Conservation (phyloP, 2,329 filamentous ascomycete genomes). For the Talaromyces sp. region DNA sequence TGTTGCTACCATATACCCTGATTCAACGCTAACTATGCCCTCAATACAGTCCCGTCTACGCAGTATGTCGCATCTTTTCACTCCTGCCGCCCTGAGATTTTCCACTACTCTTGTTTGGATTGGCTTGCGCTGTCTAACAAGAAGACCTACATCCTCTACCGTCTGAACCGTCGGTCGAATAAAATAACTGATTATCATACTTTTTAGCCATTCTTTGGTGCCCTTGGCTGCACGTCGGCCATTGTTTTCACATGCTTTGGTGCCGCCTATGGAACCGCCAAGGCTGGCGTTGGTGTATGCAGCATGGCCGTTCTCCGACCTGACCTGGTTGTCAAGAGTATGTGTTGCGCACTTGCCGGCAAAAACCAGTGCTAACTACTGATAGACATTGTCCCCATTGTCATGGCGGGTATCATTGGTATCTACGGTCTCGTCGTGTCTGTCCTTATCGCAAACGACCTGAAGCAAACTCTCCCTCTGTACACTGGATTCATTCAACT, state of each 20-base stretch:
- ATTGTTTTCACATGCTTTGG: slow-evolving; percentile 97
- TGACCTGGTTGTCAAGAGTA: slow-evolving; percentile 99
- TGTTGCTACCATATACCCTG: not conserved
- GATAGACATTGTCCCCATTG: slow-evolving; percentile 95
- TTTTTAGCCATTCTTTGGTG: slow-evolving; percentile 81
- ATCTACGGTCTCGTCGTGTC: slow-evolving; percentile 92
- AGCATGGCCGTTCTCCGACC: slow-evolving; percentile 97
- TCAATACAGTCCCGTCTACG: slow-evolving; percentile 80
- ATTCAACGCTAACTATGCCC: slow-evolving; percentile 17
- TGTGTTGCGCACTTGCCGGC: slow-evolving; percentile 34
- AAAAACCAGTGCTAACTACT: slow-evolving; percentile 11
- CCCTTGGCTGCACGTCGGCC: slow-evolving; percentile 91
- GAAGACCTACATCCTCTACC: not conserved
- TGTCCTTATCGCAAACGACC: slow-evolving; percentile 75
- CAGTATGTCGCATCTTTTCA: slow-evolving; percentile 64
- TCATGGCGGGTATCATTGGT: slow-evolving; percentile 99
- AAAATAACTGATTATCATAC: slow-evolving; percentile 18
- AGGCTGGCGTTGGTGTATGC: slow-evolving; percentile 97
- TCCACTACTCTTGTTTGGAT: not conserved
- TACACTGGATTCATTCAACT: slow-evolving; percentile 83
- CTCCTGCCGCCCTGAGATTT: not conserved
- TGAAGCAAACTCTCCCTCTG: slow-evolving; percentile 66
- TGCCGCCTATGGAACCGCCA: slow-evolving; percentile 96
- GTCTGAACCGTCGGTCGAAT: not conserved
- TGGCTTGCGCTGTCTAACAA: not conserved